Percentiles rank a stretch among this genome's conserved stretches.
These are phyloP conservation scores for Saccharomycopsis sp. DNA, from an alignment of 805 yeast genomes.

Conservation along the genomic window DNA sequence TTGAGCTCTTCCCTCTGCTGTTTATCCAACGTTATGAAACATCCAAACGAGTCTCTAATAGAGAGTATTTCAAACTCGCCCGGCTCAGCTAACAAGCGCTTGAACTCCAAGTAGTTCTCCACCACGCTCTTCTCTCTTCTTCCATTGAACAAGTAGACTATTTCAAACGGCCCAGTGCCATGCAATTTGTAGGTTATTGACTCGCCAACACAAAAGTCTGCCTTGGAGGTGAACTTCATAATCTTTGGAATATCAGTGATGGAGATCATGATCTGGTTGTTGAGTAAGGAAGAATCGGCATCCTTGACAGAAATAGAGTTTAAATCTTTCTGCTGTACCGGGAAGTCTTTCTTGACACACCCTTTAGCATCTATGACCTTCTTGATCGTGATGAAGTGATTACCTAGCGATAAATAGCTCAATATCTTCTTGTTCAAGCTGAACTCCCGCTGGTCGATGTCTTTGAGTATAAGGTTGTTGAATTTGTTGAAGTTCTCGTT, in stretches of 20 bases:
- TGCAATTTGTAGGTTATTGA: conserved; percentile 66
- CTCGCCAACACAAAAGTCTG: conserved; percentile 87
- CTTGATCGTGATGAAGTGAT: conserved; percentile 52
- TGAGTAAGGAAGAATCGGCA: conserved; percentile 2
- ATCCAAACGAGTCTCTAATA: conserved; percentile 54
- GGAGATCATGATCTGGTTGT: conserved; percentile 43
- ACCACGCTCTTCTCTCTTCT: conserved; percentile 49
- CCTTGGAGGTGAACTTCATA: conserved; percentile 33
- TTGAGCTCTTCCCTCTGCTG: conserved; percentile 27
- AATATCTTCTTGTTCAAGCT: conserved; percentile 37
- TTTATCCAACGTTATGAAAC: conserved; percentile 25
- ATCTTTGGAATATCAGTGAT: conserved; percentile 77
- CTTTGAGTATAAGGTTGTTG: conserved; percentile 38
- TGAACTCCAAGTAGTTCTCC: conserved; percentile 37
- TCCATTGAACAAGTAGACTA: conserved; percentile 69
- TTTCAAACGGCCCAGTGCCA: conserved; percentile 75
- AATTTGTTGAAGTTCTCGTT: conserved; percentile 54
- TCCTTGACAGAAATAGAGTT: conserved; percentile 9
- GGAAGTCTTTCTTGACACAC: conserved; percentile 45
- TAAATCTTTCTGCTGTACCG: conserved; percentile 27
- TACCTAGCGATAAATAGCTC: conserved; percentile 57
- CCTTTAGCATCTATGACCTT: conserved; percentile 63
- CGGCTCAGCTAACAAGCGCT: conserved; percentile 71
- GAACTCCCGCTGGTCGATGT: conserved; percentile 34
- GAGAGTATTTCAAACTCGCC: conserved; percentile 68